Conservation (phyloP, 495 filamentous ascomycete species). For the Talaromyces adpressus region DNA sequence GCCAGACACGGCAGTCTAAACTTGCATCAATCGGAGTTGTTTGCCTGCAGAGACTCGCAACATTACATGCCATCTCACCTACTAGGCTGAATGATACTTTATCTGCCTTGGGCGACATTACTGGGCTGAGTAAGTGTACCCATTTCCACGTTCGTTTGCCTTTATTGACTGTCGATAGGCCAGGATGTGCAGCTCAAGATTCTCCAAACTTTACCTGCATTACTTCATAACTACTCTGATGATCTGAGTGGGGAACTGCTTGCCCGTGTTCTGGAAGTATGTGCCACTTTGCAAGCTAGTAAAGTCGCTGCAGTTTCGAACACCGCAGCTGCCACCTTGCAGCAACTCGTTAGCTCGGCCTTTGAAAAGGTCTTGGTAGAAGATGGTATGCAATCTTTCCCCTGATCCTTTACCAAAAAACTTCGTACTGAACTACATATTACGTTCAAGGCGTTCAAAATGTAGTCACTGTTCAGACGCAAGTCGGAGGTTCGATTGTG, state of each 20-base stretch:
- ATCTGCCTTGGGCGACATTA: slow-evolving; percentile 77
- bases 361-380: slow-evolving; percentile 86
- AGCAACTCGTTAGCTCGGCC: slow-evolving; percentile 84
- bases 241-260: slow-evolving; percentile 76
- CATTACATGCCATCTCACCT: slow-evolving; percentile 67
- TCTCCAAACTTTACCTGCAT: slow-evolving; percentile 82
- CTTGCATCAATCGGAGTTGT: slow-evolving; percentile 79
- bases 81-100: slow-evolving; percentile 73
- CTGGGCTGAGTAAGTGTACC: slow-evolving; percentile 45
- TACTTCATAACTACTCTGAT: slow-evolving; percentile 83
- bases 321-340: slow-evolving; percentile 88
- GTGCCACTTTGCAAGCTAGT: slow-evolving; percentile 79
- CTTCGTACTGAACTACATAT: background rate
- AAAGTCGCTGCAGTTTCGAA: slow-evolving; percentile 91
- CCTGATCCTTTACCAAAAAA: background rate
- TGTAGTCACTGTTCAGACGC: slow-evolving; percentile 25
- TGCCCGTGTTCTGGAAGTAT: slow-evolving; percentile 76
- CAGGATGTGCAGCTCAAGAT: slow-evolving; percentile 96
- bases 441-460: slow-evolving; percentile 46
- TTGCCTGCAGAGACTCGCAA: slow-evolving; percentile 81
- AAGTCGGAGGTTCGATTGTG: slow-evolving; percentile 51
- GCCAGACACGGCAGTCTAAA: slow-evolving; percentile 79
- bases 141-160: background rate
- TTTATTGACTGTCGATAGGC: slow-evolving; percentile 41
- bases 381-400: slow-evolving; percentile 44